Conservation (phyloP, 2,329 filamentous ascomycete genomes). For the Colletotrichum viniferum region DNA sequence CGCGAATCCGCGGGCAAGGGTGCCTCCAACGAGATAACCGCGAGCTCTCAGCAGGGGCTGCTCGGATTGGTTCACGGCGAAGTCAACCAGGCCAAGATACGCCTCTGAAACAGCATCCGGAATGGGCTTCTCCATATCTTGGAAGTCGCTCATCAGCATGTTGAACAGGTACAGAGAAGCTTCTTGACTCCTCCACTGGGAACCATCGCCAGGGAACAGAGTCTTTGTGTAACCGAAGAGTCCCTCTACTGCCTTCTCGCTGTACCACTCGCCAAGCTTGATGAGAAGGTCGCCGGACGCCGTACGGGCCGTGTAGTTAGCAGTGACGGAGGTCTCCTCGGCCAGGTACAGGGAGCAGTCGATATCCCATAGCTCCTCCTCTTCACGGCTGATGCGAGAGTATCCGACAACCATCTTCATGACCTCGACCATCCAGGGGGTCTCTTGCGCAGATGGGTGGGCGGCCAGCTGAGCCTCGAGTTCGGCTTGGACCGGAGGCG, state of each 20-base stretch:
- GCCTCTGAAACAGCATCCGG: constrained; percentile 70
- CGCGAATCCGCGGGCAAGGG: constrained; percentile 72
- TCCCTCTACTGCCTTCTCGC: constrained; percentile 75
- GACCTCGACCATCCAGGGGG: constrained; percentile 84
- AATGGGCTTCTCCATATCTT: constrained; percentile 77
- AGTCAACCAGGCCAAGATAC: constrained; percentile 81
- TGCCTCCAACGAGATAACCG: constrained; percentile 85
- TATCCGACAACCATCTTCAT: constrained; percentile 86
- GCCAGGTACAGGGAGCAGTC: constrained; percentile 95
- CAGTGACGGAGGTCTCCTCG: constrained; percentile 92
- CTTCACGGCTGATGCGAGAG: constrained; percentile 88
- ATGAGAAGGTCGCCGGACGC: constrained; percentile 91
- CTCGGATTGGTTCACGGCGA: constrained; percentile 70
- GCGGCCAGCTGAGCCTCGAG: constrained; percentile 79
- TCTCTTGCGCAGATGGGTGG: constrained; percentile 62
- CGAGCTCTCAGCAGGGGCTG: constrained; percentile 83
- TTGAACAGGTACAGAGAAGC: constrained; percentile 85
- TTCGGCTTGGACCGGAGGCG: constrained; percentile 85
- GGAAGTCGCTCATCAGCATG: constrained; percentile 81
- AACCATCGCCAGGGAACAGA: constrained; percentile 65
- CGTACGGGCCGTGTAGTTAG: constrained; percentile 94
- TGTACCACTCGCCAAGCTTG: constrained; percentile 91
- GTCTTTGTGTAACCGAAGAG: constrained; percentile 77
- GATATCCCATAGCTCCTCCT: constrained; percentile 95
- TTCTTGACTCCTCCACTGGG: constrained; percentile 71